Conservation (phyloP, 345 rosid species). For the Gossypium mustelinum region DNA sequence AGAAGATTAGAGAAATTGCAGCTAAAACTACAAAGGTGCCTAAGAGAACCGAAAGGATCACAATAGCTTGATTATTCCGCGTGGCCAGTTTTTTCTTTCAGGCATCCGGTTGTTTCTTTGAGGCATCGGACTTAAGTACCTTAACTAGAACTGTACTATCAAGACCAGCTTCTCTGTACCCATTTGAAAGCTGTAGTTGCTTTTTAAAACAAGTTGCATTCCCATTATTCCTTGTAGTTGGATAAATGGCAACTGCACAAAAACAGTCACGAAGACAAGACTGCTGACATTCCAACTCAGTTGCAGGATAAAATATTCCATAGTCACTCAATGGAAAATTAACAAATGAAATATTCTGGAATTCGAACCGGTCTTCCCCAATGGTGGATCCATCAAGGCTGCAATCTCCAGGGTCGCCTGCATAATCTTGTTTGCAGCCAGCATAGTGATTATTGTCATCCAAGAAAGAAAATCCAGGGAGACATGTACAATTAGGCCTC, state of each 20-base stretch:
- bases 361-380: slow-evolving; percentile 3
- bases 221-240: neutral
- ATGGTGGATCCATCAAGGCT: slow-evolving; percentile 1
- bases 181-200: slow-evolving; percentile 19
- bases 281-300: neutral
- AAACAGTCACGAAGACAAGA: slow-evolving; percentile 20
- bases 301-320: neutral
- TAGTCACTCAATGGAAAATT: slow-evolving; percentile 15
- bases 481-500: slow-evolving; percentile 10
- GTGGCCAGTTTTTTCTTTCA: neutral
- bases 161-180: neutral
- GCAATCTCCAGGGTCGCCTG: slow-evolving; percentile 5
- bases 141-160: slow-evolving; percentile 9
- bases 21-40: slow-evolving; percentile 6
- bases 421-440: slow-evolving; percentile 16
- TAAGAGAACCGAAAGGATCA: slow-evolving; percentile 17
- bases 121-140: neutral
- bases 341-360: neutral
- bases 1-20: slow-evolving; percentile 12
- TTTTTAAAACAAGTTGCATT: slow-evolving; percentile 15
- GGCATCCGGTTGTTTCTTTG: neutral
- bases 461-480: slow-evolving; percentile 3
- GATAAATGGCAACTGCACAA: slow-evolving; percentile 12
- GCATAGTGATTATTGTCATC: neutral
- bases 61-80: neutral